A percentile compares a stretch with the other conserved stretches of the same genome.
Evolutionary conservation across 164 flowering plant genomes (phyloP).

Genomic region (Nelumbo lutea): DNA sequence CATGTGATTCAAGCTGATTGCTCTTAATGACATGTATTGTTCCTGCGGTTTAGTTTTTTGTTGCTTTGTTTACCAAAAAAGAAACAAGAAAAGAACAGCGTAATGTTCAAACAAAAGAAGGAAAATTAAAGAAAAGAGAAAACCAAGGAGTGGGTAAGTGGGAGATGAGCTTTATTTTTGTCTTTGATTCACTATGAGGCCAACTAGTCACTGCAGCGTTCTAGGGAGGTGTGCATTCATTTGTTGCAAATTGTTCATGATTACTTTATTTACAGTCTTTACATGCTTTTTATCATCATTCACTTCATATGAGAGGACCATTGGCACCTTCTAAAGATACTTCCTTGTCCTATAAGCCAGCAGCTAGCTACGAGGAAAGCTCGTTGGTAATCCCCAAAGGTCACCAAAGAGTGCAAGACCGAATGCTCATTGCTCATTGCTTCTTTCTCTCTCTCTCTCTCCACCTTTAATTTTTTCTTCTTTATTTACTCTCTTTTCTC

Average conservation of each 20-base stretch:
- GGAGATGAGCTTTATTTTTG: background rate
- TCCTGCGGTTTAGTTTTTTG: too few species aligned
- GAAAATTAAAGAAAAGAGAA: background rate
- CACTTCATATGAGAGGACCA: constrained; percentile 8
- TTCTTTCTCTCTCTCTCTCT: constrained; percentile 2
- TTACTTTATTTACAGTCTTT: constrained; percentile 15
- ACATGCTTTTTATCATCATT: constrained; percentile 4
- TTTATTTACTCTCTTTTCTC: constrained; percentile 4
- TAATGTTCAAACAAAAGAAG: too few species aligned
- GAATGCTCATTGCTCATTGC: constrained; percentile 5
- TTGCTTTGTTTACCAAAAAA: too few species aligned
- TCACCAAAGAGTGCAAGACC: constrained; percentile 11
- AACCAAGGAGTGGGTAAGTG: background rate
- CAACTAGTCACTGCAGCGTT: constrained; percentile 10
- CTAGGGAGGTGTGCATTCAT: constrained; percentile 27
- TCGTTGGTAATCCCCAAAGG: constrained; percentile 11
- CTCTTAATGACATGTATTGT: too few species aligned
- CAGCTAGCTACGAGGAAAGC: constrained; percentile 1
- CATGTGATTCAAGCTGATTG: too few species aligned
- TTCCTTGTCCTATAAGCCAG: constrained; percentile 16
- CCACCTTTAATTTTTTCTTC: background rate
- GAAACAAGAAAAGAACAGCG: too few species aligned
- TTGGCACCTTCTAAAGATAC: constrained; percentile 19
- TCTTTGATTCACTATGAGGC: background rate
- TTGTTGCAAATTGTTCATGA: constrained; percentile 12